Conservation (phyloP, 108 stramenopile species). For the Fragilariopsis cylindrus region DNA sequence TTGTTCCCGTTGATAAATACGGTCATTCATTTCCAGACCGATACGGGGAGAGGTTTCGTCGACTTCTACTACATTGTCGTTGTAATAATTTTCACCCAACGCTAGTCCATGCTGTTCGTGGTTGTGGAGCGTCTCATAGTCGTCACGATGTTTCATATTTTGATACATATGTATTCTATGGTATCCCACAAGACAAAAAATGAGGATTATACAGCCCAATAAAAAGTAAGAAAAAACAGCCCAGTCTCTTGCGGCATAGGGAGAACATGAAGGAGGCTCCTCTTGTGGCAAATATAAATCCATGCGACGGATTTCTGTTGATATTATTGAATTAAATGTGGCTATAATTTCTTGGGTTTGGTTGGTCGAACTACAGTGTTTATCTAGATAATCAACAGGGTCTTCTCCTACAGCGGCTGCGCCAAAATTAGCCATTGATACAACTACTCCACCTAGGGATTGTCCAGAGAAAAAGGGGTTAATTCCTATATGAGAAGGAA, state of each 20-base stretch:
- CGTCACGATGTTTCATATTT: slow-evolving; percentile 8
- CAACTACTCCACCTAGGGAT: slow-evolving; percentile 43
- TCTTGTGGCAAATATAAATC: not conserved
- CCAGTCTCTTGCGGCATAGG: slow-evolving; percentile 34
- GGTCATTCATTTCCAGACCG: slow-evolving; percentile 34
- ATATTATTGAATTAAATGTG: not conserved
- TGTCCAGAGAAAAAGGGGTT: slow-evolving; percentile 56
- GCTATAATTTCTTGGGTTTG: not conserved
- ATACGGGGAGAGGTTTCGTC: slow-evolving; percentile 12
- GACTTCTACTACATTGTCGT: not conserved
- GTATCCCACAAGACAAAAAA: slow-evolving; percentile 41
- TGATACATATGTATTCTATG: slow-evolving; percentile 17
- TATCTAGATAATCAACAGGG: slow-evolving; percentile 30
- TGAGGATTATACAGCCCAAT: slow-evolving; percentile 35
- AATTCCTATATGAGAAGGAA: slow-evolving; percentile 29
- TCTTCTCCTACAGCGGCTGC: slow-evolving; percentile 33
- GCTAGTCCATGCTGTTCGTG: not conserved
- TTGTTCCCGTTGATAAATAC: slow-evolving; percentile 7
- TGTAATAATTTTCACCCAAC: not conserved
- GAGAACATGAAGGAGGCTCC: slow-evolving; percentile 21
- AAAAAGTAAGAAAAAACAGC: slow-evolving; percentile 52
- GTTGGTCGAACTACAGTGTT: slow-evolving; percentile 22
- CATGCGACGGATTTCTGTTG: not conserved
- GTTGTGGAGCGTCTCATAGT: slow-evolving; percentile 22
- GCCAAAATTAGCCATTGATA: slow-evolving; percentile 39